Base-by-base conservation (phyloP, 1,284 basidiomycete genomes). In the Pholiota adiposa region DNA sequence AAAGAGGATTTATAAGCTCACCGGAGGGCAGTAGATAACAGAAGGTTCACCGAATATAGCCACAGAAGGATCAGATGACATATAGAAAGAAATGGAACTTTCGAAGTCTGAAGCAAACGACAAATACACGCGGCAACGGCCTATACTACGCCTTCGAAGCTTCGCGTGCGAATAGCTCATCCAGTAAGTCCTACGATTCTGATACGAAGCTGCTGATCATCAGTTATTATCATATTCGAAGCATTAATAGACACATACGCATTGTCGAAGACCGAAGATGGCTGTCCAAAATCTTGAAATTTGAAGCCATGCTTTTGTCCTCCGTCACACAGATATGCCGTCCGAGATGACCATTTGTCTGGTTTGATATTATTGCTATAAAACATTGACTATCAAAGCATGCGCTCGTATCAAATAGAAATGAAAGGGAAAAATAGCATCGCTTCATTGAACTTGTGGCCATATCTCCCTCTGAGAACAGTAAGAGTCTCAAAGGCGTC, bases 391-490 rank as follows among this genome's bases (percentile, higher is more conserved):
- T 43, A 40, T 19, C 25, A 6, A 25, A 40, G 8, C 12, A 11
- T 53, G 36, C 34, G 25, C 14, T 23, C 14, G 2, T 29, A 41
- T 25, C 5, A 31, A 27, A 46, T 21, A 54, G 16, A 12, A 19
- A 54, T 33, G 18, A 55, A 55, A 6, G 54, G 43, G 29, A 38
- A 55, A n/a, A 48, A 33, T 4, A 54, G 40, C n/a, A 21, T 33
- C 16, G 19, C 8, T 3, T 38, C 5, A 16, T 48, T 27, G 14
- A 34, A 21, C 16, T 16, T 11, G 4, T 25, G 18, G 7, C 54
- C 54, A 27, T 55, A 55, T 25, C 36, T 16, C 14, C 12, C 43
- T 8, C 16, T 21, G 23, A 55, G 44, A 16, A 7, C 11, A 18
- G 11, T 33, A 1, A 38, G 7, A 2, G 12, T 21, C 18, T 38